phyloP scores from a whole-genome alignment of 345 rosid species.

The Dimocarpus longan region DNA sequence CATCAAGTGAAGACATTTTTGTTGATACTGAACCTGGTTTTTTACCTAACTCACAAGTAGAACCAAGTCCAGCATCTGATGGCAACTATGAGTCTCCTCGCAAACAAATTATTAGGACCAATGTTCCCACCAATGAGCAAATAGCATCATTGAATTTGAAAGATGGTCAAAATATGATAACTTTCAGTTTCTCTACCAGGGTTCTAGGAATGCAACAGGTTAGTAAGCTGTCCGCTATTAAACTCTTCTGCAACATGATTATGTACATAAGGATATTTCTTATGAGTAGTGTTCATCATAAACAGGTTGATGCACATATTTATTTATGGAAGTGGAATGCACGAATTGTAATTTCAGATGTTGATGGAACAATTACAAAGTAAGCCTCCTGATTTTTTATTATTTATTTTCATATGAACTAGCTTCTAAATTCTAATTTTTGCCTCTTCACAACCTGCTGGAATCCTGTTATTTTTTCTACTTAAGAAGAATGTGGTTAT shows the following conservation, averaged over 20 bases:
- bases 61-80: slow-evolving; percentile 31
- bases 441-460: background rate
- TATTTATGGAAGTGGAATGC: slow-evolving; percentile 97
- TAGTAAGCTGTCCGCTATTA: slow-evolving; percentile 21
- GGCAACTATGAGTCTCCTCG: slow-evolving; percentile 55
- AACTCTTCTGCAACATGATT: background rate
- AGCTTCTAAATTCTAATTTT: background rate
- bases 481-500: background rate
- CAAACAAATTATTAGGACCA: slow-evolving; percentile 72
- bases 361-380: slow-evolving; percentile 97
- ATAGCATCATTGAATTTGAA: slow-evolving; percentile 84
- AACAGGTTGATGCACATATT: slow-evolving; percentile 88
- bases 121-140: slow-evolving; percentile 84
- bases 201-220: slow-evolving; percentile 94
- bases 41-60: slow-evolving; percentile 40
- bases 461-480: background rate
- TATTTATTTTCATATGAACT: background rate
- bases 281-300: slow-evolving; percentile 17
- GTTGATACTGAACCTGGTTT: slow-evolving; percentile 69
- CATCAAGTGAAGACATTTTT: slow-evolving; percentile 77
- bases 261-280: background rate
- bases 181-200: slow-evolving; percentile 87
- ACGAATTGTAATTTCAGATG: slow-evolving; percentile 89
- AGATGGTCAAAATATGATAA: slow-evolving; percentile 85
- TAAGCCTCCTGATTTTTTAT: slow-evolving; percentile 29